Evolutionary conservation across 768 basidiomycete species (phyloP).

Genomic region (Suillus alpinus): DNA sequence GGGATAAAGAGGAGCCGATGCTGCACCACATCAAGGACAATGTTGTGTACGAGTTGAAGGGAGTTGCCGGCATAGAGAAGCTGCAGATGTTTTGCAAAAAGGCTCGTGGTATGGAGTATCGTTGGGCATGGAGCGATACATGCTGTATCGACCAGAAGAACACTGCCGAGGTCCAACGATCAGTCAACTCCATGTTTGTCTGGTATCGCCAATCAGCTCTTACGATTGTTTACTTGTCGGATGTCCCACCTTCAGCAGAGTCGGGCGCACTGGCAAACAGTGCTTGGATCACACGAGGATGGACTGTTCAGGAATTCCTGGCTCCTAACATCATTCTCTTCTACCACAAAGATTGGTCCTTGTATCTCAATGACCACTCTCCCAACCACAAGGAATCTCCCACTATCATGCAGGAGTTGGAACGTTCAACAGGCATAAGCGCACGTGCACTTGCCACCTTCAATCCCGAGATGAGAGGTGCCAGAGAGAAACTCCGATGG

Average conservation of each 20-base stretch:
- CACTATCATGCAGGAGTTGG: too few relatives aligned
- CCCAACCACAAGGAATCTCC: too few relatives aligned
- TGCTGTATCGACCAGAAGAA: conserved; percentile 28
- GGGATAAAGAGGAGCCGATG: conserved; percentile 17
- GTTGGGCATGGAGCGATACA: conserved; percentile 27
- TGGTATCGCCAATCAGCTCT: conserved; percentile 26
- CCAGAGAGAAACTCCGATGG: too few relatives aligned
- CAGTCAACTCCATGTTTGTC: conserved; percentile 29
- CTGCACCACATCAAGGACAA: conserved; percentile 16
- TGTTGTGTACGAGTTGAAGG: conserved; percentile 16
- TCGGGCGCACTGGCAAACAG: conserved; percentile 11
- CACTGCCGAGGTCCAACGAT: conserved; percentile 28
- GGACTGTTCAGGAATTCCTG: conserved; percentile 25
- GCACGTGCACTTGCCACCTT: too few relatives aligned
- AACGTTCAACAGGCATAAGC: too few relatives aligned
- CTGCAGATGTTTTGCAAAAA: conserved; percentile 17
- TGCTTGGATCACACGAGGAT: conserved; percentile 24
- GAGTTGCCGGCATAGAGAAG: conserved; percentile 12
- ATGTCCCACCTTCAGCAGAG: conserved; percentile 15
- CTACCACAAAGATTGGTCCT: conserved; percentile 21
- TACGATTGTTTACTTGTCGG: conserved; percentile 23
- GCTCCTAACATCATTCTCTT: conserved; percentile 23
- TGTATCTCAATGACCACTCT: too few relatives aligned
- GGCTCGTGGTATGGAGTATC: conserved; percentile 17
- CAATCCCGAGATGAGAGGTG: too few relatives aligned